Conservation (phyloP, 768 basidiomycete species). For the Russula foetens region DNA sequence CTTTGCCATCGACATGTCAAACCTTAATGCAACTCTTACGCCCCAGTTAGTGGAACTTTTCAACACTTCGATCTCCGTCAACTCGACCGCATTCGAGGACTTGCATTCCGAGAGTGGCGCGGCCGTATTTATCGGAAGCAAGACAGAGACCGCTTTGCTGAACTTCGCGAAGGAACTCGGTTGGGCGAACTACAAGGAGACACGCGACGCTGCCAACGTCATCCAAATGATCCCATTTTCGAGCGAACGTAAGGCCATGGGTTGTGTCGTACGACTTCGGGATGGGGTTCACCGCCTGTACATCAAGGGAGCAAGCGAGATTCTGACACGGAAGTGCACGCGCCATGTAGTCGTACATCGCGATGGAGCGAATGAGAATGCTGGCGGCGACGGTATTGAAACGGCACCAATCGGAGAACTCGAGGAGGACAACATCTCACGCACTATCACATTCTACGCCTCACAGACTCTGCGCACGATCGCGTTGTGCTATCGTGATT, state of each 20-base stretch:
- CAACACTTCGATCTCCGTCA: conserved; percentile 82
- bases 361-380: conserved; percentile 25
- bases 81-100: conserved; percentile 94
- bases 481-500: conserved; percentile 88
- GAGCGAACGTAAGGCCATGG: conserved; percentile 92
- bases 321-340: conserved; percentile 70
- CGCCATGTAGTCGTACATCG: conserved; percentile 61
- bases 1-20: conserved; percentile 77
- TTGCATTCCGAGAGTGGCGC: conserved; percentile 50
- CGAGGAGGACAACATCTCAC: conserved; percentile 72
- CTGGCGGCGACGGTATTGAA: conserved; percentile 35
- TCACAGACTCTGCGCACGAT: conserved; percentile 94
- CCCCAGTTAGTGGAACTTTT: conserved; percentile 55
- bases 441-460: conserved; percentile 97
- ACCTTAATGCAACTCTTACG: conserved; percentile 58
- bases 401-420: conserved; percentile 54
- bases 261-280: conserved; percentile 63
- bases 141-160: conserved; percentile 91
- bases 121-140: conserved; percentile 73
- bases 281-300: conserved; percentile 58
- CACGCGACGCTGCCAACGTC: conserved; percentile 51
- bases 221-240: conserved; percentile 92
- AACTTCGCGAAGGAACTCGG: conserved; percentile 73
- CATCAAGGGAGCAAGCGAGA: conserved; percentile 92
- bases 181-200: conserved; percentile 66